Base-by-base conservation (phyloP, 768 basidiomycete species). In the Lactarius sanguifluus region DNA sequence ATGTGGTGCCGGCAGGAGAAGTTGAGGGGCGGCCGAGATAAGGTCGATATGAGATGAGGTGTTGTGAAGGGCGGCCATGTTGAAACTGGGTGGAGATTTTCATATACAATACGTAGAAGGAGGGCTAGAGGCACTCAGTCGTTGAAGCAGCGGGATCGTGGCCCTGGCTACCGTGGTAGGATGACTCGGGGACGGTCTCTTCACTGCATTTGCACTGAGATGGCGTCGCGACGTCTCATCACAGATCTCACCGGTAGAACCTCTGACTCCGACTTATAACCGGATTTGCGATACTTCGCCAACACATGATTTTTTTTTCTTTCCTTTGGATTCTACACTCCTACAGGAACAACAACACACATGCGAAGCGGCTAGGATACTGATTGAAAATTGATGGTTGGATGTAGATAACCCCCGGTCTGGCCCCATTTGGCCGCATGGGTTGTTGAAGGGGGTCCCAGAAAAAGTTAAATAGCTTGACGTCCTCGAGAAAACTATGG, bases 11-110 rank as follows among this genome's bases (percentile, higher is more conserved):
- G 25, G 50, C 50, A 13, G 25, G 50, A 52, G 50, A 52, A 52
- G 50, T 25, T 52, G 50, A 25, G 23, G 23, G 23, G 13, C 25
- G 50, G 50, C 25, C 12, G 50, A 25, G 23, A 15, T 25, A 52
- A 6, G 23, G 50, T 52, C 50, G 23, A 52, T 52, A 25, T 52
- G 50, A 52, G 50, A 23, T 52, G 50, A 52, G 50, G 50, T 52
- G 50, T 52, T 13, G 2, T 25, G 50, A 25, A 3, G 13, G 50
- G 50, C 25, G 15, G 50, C 12, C 50, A 52, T 52, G 23, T 52
- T 52, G 25, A 25, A 15, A 12, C n/a, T 5, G 23, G 13, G 23
- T 23, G 13, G 50, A 25, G 0, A 52, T 25, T 52, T 15, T 52
- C 50, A 52, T 23, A 52, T 52, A 52, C 10, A 25, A 52, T 16